These are phyloP conservation scores for Podosphaera aphanis DNA, from an alignment of 2,329 filamentous ascomycete species.

Conservation along the genomic window DNA sequence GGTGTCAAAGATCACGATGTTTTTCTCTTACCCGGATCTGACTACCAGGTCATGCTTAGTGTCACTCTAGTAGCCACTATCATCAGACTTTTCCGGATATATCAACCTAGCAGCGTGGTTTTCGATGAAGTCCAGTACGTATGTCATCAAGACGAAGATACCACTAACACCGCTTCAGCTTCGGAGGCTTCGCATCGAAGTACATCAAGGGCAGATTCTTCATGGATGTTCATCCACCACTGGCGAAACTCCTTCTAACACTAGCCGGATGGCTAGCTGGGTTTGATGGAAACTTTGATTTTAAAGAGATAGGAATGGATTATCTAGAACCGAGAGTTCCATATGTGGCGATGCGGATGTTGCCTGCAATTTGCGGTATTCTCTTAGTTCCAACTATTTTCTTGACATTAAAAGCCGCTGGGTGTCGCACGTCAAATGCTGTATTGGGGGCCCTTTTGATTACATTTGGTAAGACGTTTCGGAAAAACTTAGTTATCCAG, in stretches of 20 bases:
- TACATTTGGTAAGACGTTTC: conserved; percentile 49
- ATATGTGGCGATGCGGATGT: conserved; percentile 90
- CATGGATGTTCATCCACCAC: conserved; percentile 97
- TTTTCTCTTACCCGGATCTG: conserved; percentile 59
- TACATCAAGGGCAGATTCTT: conserved; percentile 99
- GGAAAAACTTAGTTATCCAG: neutral
- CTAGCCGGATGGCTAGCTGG: conserved; percentile 85
- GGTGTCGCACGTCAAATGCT: conserved; percentile 70
- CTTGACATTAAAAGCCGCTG: conserved; percentile 71
- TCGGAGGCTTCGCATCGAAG: conserved; percentile 92
- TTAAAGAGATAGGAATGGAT: conserved; percentile 98
- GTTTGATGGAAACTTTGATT: conserved; percentile 89
- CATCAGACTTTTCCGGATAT: conserved; percentile 85
- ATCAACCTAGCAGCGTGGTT: conserved; percentile 85
- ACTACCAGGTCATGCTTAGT: conserved; percentile 54
- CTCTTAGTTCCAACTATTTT: conserved; percentile 81
- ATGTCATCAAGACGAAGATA: neutral
- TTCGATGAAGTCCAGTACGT: conserved; percentile 98
- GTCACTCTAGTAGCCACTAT: conserved; percentile 54
- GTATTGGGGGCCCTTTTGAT: conserved; percentile 64
- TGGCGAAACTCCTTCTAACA: conserved; percentile 91
- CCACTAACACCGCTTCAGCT: conserved; percentile 28
- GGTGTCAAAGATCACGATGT: conserved; percentile 79
- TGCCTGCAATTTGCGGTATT: conserved; percentile 75
- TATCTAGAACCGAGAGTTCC: conserved; percentile 86